Evolutionary conservation across 257 asterid genomes (phyloP).

Genomic region (Nicotiana sylvestris): DNA sequence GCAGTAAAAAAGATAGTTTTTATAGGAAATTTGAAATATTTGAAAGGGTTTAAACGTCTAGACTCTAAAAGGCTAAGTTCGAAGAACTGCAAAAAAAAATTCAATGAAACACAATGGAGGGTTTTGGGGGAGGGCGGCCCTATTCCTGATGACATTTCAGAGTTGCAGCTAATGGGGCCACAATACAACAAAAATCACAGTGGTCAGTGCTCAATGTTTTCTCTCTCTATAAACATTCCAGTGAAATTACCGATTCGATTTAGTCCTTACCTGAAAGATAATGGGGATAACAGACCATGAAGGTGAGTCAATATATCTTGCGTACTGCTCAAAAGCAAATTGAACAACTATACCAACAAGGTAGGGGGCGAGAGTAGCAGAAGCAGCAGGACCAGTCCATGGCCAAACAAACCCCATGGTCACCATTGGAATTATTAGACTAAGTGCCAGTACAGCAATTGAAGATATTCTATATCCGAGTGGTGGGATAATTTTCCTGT

Average conservation of each 20-base stretch:
- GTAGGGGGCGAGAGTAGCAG: constrained; percentile 94
- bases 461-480: constrained; percentile 66
- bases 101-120: not conserved
- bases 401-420: constrained; percentile 99
- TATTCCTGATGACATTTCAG: not conserved
- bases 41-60: not conserved
- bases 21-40: not conserved
- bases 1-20: not conserved
- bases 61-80: not conserved
- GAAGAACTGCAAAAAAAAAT: not conserved
- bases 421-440: constrained; percentile 76
- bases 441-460: constrained; percentile 72
- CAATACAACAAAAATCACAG: not conserved
- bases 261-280: constrained; percentile 68
- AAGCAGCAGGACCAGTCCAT: constrained; percentile 99
- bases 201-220: not conserved
- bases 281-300: constrained; percentile 84
- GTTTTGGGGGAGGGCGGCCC: not conserved
- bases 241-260: not conserved
- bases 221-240: not conserved
- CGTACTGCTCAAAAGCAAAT: constrained; percentile 85
- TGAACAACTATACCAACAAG: constrained; percentile 91
- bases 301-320: constrained; percentile 62
- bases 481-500: constrained; percentile 33
- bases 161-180: not conserved